Evolutionary conservation across 2,329 filamentous ascomycete species (phyloP).

Genomic region (Neofusicoccum kwambonambiense): DNA sequence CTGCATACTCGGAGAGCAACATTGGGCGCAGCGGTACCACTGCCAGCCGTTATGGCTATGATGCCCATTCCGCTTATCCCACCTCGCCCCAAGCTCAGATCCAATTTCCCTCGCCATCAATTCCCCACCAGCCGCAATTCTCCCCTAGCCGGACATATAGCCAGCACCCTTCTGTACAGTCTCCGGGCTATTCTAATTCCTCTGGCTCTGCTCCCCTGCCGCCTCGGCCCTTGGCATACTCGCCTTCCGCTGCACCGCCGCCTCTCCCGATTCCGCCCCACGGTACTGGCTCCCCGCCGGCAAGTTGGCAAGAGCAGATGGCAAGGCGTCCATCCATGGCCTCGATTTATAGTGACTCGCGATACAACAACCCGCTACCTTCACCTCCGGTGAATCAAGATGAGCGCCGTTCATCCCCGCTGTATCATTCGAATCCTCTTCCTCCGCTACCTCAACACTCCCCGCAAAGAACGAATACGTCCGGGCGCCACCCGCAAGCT

Average conservation of each 20-base stretch:
- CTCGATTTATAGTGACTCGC: neutral
- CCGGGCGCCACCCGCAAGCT: constrained; percentile 56
- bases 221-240: constrained; percentile 29
- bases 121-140: constrained; percentile 20
- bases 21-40: constrained; percentile 27
- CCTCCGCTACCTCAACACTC: constrained; percentile 48
- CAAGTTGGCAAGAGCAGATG: constrained; percentile 31
- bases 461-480: constrained; percentile 52
- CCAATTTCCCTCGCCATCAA: constrained; percentile 7
- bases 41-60: constrained; percentile 35
- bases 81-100: constrained; percentile 20
- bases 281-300: constrained; percentile 30
- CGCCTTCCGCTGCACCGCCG: constrained; percentile 33
- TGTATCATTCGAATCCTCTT: constrained; percentile 32
- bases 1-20: constrained; percentile 41
- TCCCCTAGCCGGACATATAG: constrained; percentile 22
- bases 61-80: constrained; percentile 23
- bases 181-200: constrained; percentile 18
- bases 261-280: constrained; percentile 35
- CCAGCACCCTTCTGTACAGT: constrained; percentile 15
- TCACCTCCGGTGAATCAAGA: constrained; percentile 13
- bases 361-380: constrained; percentile 14
- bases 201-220: constrained; percentile 14
- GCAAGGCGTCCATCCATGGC: constrained; percentile 13
- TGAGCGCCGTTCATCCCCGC: neutral